These are phyloP conservation scores for Fusarium dlaminii DNA, from an alignment of 2,329 filamentous ascomycete species.

Conservation along the genomic window DNA sequence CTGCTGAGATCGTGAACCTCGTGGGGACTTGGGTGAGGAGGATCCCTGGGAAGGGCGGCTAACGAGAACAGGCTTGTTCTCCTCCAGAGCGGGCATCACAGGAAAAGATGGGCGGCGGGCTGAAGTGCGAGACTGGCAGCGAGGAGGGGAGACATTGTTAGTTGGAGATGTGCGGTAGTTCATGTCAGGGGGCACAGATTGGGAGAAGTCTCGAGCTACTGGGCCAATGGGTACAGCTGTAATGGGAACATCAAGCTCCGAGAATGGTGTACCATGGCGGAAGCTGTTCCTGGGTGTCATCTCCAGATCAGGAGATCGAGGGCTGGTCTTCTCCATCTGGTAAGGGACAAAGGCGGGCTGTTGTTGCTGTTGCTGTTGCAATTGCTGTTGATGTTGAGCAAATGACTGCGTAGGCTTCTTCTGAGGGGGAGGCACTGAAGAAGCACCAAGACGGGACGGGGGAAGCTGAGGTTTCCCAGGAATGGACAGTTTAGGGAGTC, in stretches of 20 bases:
- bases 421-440: slow-evolving; percentile 42
- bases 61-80: slow-evolving; percentile 63
- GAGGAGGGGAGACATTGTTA: slow-evolving; percentile 50
- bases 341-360: slow-evolving; percentile 57
- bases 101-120: slow-evolving; percentile 73
- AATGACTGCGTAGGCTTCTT: slow-evolving; percentile 40
- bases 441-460: slow-evolving; percentile 41
- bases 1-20: slow-evolving; percentile 48
- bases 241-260: slow-evolving; percentile 88
- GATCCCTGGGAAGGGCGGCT: slow-evolving; percentile 39
- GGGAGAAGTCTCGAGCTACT: slow-evolving; percentile 80
- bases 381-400: slow-evolving; percentile 23
- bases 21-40: slow-evolving; percentile 50
- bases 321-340: slow-evolving; percentile 61
- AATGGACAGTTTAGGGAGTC: slow-evolving; percentile 71
- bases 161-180: slow-evolving; percentile 67
- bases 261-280: slow-evolving; percentile 86
- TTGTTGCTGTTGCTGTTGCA: background rate
- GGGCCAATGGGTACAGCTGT: slow-evolving; percentile 77
- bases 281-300: slow-evolving; percentile 68
- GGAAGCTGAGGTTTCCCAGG: slow-evolving; percentile 52
- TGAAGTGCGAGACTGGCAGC: slow-evolving; percentile 65
- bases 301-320: slow-evolving; percentile 64
- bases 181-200: slow-evolving; percentile 96
- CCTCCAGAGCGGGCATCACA: slow-evolving; percentile 74